Conservation (phyloP, 2,329 filamentous ascomycete species). For the Colletotrichum euphorbiae region DNA sequence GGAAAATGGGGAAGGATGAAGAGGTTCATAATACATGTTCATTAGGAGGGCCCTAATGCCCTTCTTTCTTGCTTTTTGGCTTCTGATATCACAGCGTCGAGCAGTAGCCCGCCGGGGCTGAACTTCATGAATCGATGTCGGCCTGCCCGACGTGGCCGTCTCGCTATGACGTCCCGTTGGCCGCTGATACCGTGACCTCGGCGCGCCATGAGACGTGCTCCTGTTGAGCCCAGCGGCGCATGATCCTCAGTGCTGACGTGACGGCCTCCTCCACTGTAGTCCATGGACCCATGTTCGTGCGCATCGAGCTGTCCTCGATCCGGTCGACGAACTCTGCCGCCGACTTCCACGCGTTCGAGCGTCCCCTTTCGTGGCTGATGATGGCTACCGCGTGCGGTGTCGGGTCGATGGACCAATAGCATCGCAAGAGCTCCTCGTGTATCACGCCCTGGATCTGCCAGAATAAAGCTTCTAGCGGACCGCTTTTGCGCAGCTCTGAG, state of each 20-base stretch:
- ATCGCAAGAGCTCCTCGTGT: constrained; percentile 59
- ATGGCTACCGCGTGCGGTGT: constrained; percentile 40
- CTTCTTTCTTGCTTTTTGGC: neutral
- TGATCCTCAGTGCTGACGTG: constrained; percentile 51
- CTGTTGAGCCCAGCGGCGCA: constrained; percentile 57
- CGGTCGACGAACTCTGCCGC: constrained; percentile 48
- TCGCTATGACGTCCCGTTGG: constrained; percentile 34
- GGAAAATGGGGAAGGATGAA: neutral
- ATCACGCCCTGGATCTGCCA: constrained; percentile 58
- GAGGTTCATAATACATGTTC: constrained; percentile 34
- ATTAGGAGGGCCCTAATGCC: constrained; percentile 27
- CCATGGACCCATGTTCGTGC: constrained; percentile 54
- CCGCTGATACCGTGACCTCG: constrained; percentile 44
- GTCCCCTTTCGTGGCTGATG: constrained; percentile 45
- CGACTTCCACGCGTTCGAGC: constrained; percentile 45
- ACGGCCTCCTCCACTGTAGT: constrained; percentile 58
- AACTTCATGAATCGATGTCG: neutral
- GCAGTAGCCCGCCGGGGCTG: neutral
- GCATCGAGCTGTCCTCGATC: constrained; percentile 46
- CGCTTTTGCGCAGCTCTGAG: constrained; percentile 51
- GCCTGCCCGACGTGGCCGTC: neutral
- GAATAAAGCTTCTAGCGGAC: constrained; percentile 54
- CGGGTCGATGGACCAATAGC: constrained; percentile 48
- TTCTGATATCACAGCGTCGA: neutral
- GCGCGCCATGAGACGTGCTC: constrained; percentile 61